Base-by-base conservation (phyloP, 2,329 filamentous ascomycete species). In the Xylariales sp. region DNA sequence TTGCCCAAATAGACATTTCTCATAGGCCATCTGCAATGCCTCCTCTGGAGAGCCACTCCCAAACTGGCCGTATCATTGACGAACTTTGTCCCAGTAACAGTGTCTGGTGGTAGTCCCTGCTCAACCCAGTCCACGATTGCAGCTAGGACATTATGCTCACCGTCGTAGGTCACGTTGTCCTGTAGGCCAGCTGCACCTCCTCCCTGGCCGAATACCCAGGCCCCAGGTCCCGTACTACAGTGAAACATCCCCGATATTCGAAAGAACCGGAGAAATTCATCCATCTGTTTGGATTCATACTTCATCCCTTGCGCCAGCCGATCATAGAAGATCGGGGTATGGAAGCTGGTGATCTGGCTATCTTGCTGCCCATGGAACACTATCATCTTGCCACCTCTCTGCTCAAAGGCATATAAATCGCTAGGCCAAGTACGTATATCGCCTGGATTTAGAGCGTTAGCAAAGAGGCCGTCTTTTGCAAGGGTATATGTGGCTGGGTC, bases 61-160 rank as follows among this genome's bases (percentile, higher is more conserved):
- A 38, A 42, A 20, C 43, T 46, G 3, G 43, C 38, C 14, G 13
- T 48, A 4, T 52, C 52, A 6, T 57, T 48, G 4, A 52, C 48
- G 29, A 55, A 63, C n/a, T 57, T 60, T 0, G 60, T 62, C 0
- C 62, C 63, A n/a, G 51, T 45, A 4, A 63, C 36, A 4, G 55
- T 54, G 18, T 69, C 65, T 0, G 72, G 70, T 0, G 65, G 65
- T 10, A 54, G 27, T 0, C 55, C 62, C 7, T 56, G 44, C 47
- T 69, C 71, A 0, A 74, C 69, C 70, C 70, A 74, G 15, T 63
- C 54, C 1, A 75, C 67, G 4, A 75, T 53, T 0, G 68, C 64
- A 37, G 66, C 61, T 5, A 76, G 49, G 0, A 73, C 57, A 16
- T 75, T 76, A 16, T 63, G 50, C 5, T 62, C 49, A 0, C 62